Conservation (phyloP, 768 basidiomycete species). For the Tylopilus felleus region DNA sequence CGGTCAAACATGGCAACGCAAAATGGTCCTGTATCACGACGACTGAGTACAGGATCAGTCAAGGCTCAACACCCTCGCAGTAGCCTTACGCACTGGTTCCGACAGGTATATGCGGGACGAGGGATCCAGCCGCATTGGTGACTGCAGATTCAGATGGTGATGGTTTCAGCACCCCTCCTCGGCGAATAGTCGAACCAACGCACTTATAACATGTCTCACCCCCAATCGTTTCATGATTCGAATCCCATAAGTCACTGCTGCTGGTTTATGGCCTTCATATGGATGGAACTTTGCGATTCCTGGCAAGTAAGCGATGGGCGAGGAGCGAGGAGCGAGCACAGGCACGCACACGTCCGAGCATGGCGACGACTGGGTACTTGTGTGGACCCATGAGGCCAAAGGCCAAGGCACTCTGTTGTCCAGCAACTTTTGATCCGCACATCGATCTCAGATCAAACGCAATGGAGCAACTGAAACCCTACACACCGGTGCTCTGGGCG, state of each 20-base stretch:
- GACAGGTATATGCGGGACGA: conserved; percentile 68
- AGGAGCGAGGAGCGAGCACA: not conserved
- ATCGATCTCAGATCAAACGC: not conserved
- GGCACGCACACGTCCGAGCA: conserved; percentile 74
- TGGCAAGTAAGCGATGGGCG: conserved; percentile 1
- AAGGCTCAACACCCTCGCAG: not conserved
- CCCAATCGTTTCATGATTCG: conserved; percentile 77
- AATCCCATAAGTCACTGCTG: conserved; percentile 73
- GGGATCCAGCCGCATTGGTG: conserved; percentile 84
- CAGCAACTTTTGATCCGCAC: conserved; percentile 50
- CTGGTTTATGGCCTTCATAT: conserved; percentile 77
- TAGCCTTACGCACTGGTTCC: conserved; percentile 71
- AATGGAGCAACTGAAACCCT: not conserved
- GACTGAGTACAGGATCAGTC: conserved; percentile 42
- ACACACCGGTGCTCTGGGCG: conserved; percentile 68
- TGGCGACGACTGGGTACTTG: conserved; percentile 80
- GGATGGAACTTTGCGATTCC: conserved; percentile 61
- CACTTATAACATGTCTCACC: conserved; percentile 71
- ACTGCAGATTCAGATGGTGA: conserved; percentile 40
- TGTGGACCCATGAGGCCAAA: conserved; percentile 71
- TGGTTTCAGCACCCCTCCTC: not conserved
- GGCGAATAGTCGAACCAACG: conserved; percentile 23
- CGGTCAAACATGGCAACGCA: conserved; percentile 73
- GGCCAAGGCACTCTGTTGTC: conserved; percentile 76
- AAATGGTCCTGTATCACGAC: conserved; percentile 84